These are phyloP conservation scores for Scleroderma citrinum DNA, from an alignment of 768 basidiomycete species.

Conservation along the genomic window DNA sequence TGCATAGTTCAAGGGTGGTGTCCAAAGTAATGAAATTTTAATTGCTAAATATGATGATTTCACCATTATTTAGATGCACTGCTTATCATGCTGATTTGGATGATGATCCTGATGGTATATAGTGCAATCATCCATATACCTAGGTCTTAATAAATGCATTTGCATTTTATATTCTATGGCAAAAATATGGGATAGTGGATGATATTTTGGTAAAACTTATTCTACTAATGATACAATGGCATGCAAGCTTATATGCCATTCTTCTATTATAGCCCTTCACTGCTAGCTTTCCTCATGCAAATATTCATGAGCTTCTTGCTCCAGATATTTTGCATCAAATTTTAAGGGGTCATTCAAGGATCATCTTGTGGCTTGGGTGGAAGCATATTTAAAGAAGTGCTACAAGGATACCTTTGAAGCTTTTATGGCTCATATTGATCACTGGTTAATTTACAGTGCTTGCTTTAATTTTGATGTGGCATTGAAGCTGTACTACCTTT, in stretches of 20 bases:
- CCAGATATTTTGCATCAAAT: slow-evolving; percentile 27
- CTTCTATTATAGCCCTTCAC: slow-evolving; percentile 1
- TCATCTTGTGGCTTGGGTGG: slow-evolving; percentile 34
- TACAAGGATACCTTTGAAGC: not conserved
- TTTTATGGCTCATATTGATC: slow-evolving; percentile 1
- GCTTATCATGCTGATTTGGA: slow-evolving; percentile 20
- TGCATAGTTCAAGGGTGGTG: slow-evolving; percentile 35
- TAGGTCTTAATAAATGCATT: slow-evolving; percentile 15
- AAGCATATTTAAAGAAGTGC: not conserved
- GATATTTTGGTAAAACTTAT: slow-evolving; percentile 28
- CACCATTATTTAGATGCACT: slow-evolving; percentile 19
- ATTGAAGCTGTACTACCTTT: slow-evolving; percentile 25
- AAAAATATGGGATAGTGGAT: slow-evolving; percentile 27
- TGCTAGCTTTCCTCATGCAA: not conserved
- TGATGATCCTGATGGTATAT: slow-evolving; percentile 8
- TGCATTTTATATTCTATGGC: slow-evolving; percentile 27
- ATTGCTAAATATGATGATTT: slow-evolving; percentile 2
- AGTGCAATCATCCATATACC: slow-evolving; percentile 20
- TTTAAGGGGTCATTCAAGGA: slow-evolving; percentile 39
- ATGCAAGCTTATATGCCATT: not conserved
- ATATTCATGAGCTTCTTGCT: slow-evolving; percentile 7
- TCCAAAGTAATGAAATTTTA: slow-evolving; percentile 16
- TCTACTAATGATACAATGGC: not conserved
- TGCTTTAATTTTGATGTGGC: slow-evolving; percentile 5
- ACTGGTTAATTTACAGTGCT: not conserved